Conservation (phyloP, 805 yeast genomes). For the Candida anglica region DNA sequence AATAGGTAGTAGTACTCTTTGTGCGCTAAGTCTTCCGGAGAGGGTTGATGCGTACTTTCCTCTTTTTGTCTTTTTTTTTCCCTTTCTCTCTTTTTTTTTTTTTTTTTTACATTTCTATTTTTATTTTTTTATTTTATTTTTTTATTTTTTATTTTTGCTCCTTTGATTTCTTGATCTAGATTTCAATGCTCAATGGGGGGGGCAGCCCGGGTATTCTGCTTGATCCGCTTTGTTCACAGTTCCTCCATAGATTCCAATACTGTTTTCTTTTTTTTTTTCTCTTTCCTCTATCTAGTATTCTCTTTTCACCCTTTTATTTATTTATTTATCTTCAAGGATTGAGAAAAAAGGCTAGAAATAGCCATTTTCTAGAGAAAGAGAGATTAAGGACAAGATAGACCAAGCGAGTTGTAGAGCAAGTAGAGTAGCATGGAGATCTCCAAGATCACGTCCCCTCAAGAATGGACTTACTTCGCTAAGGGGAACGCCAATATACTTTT, state of each 20-base stretch:
- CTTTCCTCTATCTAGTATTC: not conserved
- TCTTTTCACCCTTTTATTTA: not conserved
- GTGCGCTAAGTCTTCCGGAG: no score
- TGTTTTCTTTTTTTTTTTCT: not conserved
- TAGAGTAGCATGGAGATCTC: slow-evolving; percentile 32
- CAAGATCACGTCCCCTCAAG: slow-evolving; percentile 26
- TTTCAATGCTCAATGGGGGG: no score
- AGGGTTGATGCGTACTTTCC: no score
- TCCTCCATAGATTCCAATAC: no score
- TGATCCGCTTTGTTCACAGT: no score
- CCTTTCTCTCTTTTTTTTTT: not conserved
- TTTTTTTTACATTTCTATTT: slow-evolving; percentile 1
- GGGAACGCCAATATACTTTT: slow-evolving; percentile 51
- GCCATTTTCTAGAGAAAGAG: no score
- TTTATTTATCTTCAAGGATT: no score
- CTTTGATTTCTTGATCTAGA: not conserved
- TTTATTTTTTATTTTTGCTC: not conserved
- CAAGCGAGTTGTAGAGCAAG: no score
- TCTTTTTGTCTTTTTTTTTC: not conserved
- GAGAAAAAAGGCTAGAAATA: no score
- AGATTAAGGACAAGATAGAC: no score
- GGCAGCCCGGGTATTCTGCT: no score
- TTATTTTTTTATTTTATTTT: not conserved
- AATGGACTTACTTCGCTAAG: slow-evolving; percentile 44
- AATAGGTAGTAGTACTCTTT: no score